A percentile compares a stretch with the other conserved stretches of the same genome.
These are phyloP conservation scores for Cryomyces minteri DNA, from an alignment of 495 filamentous ascomycete species.

Conservation along the genomic window DNA sequence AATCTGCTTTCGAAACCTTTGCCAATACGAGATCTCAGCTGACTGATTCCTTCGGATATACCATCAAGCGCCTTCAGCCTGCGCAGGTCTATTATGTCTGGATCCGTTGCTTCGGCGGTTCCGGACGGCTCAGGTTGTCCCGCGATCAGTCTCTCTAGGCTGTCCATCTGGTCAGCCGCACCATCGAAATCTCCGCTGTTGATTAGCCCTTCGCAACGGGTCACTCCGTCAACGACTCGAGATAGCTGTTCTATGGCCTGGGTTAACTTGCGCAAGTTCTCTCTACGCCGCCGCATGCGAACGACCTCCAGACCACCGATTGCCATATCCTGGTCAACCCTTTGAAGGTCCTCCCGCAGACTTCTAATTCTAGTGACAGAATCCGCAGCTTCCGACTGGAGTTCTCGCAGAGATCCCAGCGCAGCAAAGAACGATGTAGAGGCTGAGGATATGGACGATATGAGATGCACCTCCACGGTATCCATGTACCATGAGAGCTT, in stretches of 20 bases:
- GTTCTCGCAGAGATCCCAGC: conserved; percentile 70
- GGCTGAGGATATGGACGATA: conserved; percentile 86
- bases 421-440: conserved; percentile 95
- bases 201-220: conserved; percentile 60
- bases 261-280: conserved; percentile 70
- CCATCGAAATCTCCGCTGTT: conserved; percentile 64
- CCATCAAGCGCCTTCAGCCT: conserved; percentile 64
- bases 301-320: conserved; percentile 73
- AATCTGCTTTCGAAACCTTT: conserved; percentile 73
- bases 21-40: conserved; percentile 62
- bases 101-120: conserved; percentile 10
- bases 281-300: conserved; percentile 56
- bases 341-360: conserved; percentile 57
- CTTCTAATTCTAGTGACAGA: conserved; percentile 75
- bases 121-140: conserved; percentile 31
- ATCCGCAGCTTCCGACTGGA: conserved; percentile 83
- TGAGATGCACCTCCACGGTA: conserved; percentile 92
- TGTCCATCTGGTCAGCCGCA: conserved; percentile 57
- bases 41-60: conserved; percentile 53
- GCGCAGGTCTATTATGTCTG: conserved; percentile 46
- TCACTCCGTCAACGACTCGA: conserved; percentile 55
- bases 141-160: conserved; percentile 57
- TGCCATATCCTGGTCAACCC: conserved; percentile 76
- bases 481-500: conserved; percentile 99
- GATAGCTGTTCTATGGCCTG: conserved; percentile 70